phyloP scores from a whole-genome alignment of 176 grass and related monocot genomes.

The Olyra latifolia region DNA sequence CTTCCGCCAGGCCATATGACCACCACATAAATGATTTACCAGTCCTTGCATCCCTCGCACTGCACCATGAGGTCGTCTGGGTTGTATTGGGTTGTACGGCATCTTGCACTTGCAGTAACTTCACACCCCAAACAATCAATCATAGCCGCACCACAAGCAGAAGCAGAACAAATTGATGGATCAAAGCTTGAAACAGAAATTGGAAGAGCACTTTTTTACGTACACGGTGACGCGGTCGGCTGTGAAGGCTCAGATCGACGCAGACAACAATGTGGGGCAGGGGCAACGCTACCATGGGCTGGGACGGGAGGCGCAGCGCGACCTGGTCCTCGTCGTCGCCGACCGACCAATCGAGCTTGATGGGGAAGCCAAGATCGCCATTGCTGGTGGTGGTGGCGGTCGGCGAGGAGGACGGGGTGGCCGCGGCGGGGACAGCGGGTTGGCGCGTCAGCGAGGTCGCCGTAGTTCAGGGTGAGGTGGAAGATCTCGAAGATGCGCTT shows the following conservation, averaged over 20 bases:
- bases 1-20: not conserved
- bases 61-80: conserved; percentile 92
- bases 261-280: conserved; percentile 71
- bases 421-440: not conserved
- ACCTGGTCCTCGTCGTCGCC: conserved; percentile 86
- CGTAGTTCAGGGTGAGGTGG: conserved; percentile 92
- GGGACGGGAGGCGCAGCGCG: conserved; percentile 84
- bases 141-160: conserved; percentile 33
- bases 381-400: conserved; percentile 28
- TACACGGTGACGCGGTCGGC: conserved; percentile 88
- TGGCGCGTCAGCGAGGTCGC: conserved; percentile 44
- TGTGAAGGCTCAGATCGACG: conserved; percentile 73
- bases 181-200: not conserved
- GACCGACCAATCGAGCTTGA: conserved; percentile 81
- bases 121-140: conserved; percentile 26
- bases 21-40: conserved; percentile 54
- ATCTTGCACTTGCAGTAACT: conserved; percentile 96
- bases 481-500: conserved; percentile 97
- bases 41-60: conserved; percentile 89
- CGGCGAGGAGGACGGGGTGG: conserved; percentile 5
- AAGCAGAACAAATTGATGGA: conserved; percentile 18
- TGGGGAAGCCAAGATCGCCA: conserved; percentile 68
- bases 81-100: conserved; percentile 91
- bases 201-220: not conserved
- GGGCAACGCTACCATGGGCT: conserved; percentile 88